Conservation (phyloP, 148 eudicot genomes). For the Rhododendron vialii region DNA sequence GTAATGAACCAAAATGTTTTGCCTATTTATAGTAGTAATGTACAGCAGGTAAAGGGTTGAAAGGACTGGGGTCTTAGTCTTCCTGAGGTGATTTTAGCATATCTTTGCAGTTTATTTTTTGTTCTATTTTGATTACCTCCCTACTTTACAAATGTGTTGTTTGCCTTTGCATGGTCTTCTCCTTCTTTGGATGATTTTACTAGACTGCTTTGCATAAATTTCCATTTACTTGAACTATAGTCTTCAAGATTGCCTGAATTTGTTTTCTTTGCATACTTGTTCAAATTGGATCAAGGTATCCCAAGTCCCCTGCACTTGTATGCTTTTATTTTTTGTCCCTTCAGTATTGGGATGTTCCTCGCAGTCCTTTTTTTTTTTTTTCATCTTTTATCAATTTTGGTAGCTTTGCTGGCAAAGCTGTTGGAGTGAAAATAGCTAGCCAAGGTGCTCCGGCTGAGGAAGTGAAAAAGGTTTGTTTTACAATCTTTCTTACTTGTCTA, state of each 20-base stretch:
- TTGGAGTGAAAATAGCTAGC: conserved; percentile 53
- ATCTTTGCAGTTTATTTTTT: not conserved
- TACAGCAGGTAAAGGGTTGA: not conserved
- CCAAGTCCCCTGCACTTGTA: not conserved
- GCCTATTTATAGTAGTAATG: not conserved
- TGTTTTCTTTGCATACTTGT: not conserved
- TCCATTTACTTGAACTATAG: not conserved
- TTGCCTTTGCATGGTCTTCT: not conserved
- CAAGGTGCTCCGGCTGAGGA: conserved; percentile 45
- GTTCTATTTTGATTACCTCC: not conserved
- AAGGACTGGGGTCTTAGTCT: not conserved
- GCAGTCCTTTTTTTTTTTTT: not conserved
- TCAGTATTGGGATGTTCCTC: not conserved
- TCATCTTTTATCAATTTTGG: not conserved
- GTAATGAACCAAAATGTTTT: not conserved
- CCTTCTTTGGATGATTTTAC: not conserved
- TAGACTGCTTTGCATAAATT: not conserved
- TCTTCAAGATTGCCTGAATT: not conserved
- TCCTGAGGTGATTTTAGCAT: not conserved
- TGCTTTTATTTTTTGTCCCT: not conserved
- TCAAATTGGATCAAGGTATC: not conserved
- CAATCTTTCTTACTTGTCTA: not conserved
- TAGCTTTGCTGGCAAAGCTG: conserved; percentile 89
- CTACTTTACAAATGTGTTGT: not conserved
- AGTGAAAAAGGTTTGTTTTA: conserved; percentile 42